Conservation (phyloP, 176 grass and related monocot species). For the Pharus latifolius region DNA sequence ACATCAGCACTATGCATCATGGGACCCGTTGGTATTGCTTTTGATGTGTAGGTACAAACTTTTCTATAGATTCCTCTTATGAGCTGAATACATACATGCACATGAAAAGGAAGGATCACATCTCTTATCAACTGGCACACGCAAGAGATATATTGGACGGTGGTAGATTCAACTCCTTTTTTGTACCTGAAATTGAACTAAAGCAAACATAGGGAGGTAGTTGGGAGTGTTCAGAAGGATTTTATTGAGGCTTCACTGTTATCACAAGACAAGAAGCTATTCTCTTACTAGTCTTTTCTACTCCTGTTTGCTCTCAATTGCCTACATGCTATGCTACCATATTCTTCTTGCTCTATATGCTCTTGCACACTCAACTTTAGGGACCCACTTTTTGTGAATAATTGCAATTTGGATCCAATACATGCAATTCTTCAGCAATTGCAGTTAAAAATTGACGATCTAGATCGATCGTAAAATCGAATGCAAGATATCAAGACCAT, state of each 20-base stretch:
- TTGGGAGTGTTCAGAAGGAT: not conserved
- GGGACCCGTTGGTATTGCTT: not conserved
- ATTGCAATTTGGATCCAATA: too few species aligned
- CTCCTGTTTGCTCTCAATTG: not conserved
- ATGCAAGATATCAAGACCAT: too few species aligned
- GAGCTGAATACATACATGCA: not conserved
- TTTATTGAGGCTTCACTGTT: not conserved
- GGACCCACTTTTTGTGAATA: not conserved
- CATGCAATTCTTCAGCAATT: too few species aligned
- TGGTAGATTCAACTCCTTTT: not conserved
- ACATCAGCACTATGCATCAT: not conserved
- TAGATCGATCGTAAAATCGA: too few species aligned
- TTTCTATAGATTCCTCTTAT: not conserved
- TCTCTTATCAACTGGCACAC: not conserved
- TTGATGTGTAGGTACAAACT: not conserved
- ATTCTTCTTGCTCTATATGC: not conserved
- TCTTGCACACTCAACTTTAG: not conserved
- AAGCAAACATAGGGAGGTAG: not conserved
- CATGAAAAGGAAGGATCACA: not conserved
- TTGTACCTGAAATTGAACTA: not conserved
- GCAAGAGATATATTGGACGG: not conserved
- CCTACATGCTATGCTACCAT: too few species aligned
- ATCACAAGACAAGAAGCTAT: too few species aligned
- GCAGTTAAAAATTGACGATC: too few species aligned
- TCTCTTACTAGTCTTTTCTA: too few species aligned